phyloP scores from a whole-genome alignment of 768 basidiomycete genomes.

The Postia placenta region DNA sequence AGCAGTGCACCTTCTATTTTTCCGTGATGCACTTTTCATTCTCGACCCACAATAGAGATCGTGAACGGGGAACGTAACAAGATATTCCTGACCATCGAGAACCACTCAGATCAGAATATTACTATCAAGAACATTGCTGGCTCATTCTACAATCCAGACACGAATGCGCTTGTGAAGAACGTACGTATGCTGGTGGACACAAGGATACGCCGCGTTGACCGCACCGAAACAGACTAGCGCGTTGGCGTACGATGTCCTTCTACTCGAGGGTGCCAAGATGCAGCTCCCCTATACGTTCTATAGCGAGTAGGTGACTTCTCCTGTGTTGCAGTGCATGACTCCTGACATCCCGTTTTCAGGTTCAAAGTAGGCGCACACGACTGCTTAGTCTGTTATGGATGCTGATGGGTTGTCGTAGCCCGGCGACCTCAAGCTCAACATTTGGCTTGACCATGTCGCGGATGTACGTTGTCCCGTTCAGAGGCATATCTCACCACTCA shows the following conservation, averaged over 20 bases:
- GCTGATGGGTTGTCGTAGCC: no score
- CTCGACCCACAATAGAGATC: constrained; percentile 66
- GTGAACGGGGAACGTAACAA: constrained; percentile 80
- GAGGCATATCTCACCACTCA: no score
- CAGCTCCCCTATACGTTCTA: constrained; percentile 68
- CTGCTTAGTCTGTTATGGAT: no score
- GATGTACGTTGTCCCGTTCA: constrained; percentile 40
- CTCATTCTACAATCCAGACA: constrained; percentile 61
- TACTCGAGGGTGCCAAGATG: constrained; percentile 52
- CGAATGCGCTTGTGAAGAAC: constrained; percentile 63
- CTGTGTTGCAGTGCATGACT: background rate
- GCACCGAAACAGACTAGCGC: constrained; percentile 45
- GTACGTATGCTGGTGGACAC: constrained; percentile 32
- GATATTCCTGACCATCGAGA: constrained; percentile 61
- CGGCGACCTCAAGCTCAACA: constrained; percentile 63
- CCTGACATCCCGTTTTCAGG: no score
- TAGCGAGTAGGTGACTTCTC: constrained; percentile 61
- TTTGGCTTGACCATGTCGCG: constrained; percentile 69
- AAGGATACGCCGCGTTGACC: background rate
- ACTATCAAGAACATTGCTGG: constrained; percentile 62
- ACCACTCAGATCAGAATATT: constrained; percentile 67
- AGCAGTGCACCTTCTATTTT: no score
- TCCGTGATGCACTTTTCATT: no score
- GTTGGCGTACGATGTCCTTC: constrained; percentile 42
- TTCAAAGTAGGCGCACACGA: no score